Conservation (phyloP, 176 grass and related monocot genomes). For the barley (Hordeum vulgare) region MorexV3_pseudomolecules_assembly NC_058524.1:109831520-109832019, state of each 20-base stretch:
- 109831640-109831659: not conserved
- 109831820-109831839: conserved; percentile 20
- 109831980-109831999: conserved; percentile 17
- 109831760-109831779: not conserved
- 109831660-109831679: not conserved
- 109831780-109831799: not conserved
- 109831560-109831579: conserved; percentile 4
- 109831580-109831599: not conserved
- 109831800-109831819: conserved; percentile 4
- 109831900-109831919: conserved; percentile 5
- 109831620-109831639: not conserved
- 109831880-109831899: conserved; percentile 15
- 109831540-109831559: conserved; percentile 7
- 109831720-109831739: not conserved
- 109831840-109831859: conserved; percentile 7
- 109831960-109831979: not conserved
- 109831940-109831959: not conserved
- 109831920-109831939: conserved; percentile 9
- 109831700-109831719: conserved; percentile 16
- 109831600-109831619: conserved; percentile 15
- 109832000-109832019: not conserved
- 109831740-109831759: not conserved
- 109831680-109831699: conserved; percentile 23
- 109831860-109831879: conserved; percentile 9
- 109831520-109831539: conserved; percentile 21